These are phyloP conservation scores for Sugiyamaella japonica DNA, from an alignment of 1,139 yeast species.

Conservation along the genomic window DNA sequence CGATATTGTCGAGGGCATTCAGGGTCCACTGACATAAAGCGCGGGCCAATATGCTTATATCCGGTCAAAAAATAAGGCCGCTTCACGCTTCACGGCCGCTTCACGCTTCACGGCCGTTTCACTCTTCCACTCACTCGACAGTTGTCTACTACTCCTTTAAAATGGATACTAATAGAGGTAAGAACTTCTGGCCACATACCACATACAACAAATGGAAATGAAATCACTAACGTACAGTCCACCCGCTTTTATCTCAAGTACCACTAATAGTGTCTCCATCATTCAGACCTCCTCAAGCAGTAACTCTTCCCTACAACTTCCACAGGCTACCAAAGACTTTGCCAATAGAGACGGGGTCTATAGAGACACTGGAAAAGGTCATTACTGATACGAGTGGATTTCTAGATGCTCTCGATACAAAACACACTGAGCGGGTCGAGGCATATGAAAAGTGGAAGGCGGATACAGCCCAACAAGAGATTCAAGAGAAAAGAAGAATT, in stretches of 20 bases:
- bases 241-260: slow-evolving; percentile 53
- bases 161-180: slow-evolving; percentile 16
- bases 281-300: slow-evolving; percentile 58
- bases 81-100: no score
- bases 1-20: no score
- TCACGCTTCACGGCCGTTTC: no score
- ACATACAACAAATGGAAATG: background rate
- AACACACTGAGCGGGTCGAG: slow-evolving; percentile 34
- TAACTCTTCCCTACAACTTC: slow-evolving; percentile 55
- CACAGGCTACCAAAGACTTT: slow-evolving; percentile 41
- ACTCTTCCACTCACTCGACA: no score
- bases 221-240: slow-evolving; percentile 42
- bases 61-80: no score
- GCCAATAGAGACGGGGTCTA: slow-evolving; percentile 37
- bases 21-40: no score
- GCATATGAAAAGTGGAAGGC: slow-evolving; percentile 41
- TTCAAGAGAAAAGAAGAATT: slow-evolving; percentile 38
- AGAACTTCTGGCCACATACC: no score
- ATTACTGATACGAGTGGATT: slow-evolving; percentile 34
- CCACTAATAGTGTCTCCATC: slow-evolving; percentile 60
- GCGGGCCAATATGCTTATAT: no score
- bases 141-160: background rate
- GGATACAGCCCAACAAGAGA: slow-evolving; percentile 29
- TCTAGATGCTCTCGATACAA: slow-evolving; percentile 29
- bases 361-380: slow-evolving; percentile 34